Percentiles rank a stretch among this genome's conserved stretches.
Evolutionary conservation across 768 basidiomycete species (phyloP).

Genomic region (Cystofilobasidium macerans): DNA sequence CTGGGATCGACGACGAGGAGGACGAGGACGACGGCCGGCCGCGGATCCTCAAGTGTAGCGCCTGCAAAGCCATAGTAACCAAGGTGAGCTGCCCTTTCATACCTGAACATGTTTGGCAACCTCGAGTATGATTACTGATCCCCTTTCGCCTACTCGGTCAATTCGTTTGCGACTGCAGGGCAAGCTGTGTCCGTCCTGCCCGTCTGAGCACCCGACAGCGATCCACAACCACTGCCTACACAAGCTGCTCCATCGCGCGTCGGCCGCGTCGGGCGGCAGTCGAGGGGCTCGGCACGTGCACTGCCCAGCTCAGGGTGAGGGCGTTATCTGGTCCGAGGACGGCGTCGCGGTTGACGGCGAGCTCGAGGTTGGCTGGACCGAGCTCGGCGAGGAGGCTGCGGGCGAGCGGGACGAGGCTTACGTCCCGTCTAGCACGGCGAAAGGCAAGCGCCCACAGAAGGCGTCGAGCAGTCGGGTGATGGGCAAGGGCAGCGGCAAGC

Average conservation of each 20-base stretch:
- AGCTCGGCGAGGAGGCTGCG: background rate
- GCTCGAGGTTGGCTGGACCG: background rate
- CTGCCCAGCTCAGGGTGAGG: background rate
- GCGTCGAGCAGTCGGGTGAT: too few relatives aligned
- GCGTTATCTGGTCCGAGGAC: background rate
- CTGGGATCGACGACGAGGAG: conserved; percentile 43
- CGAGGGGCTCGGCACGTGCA: background rate
- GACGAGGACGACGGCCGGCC: background rate
- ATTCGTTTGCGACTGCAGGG: background rate
- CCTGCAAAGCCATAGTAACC: background rate
- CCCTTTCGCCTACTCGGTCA: too few relatives aligned
- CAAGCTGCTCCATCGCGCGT: background rate
- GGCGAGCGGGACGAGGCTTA: background rate
- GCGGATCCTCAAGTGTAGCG: background rate
- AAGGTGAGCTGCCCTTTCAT: too few relatives aligned
- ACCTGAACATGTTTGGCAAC: too few relatives aligned
- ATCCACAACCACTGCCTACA: conserved; percentile 6
- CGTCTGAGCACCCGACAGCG: background rate
- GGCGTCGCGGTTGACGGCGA: background rate
- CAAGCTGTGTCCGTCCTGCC: conserved; percentile 1
- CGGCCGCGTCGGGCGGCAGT: background rate
- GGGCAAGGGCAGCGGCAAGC: too few relatives aligned
- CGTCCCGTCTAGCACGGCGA: too few relatives aligned
- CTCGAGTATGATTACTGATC: too few relatives aligned
- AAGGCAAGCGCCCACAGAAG: too few relatives aligned